A percentile compares a stretch with the other conserved stretches of the same genome.
Conservation (phyloP, 371 early-diverging fungal genomes). For the Mucor ambiguus region DNA sequence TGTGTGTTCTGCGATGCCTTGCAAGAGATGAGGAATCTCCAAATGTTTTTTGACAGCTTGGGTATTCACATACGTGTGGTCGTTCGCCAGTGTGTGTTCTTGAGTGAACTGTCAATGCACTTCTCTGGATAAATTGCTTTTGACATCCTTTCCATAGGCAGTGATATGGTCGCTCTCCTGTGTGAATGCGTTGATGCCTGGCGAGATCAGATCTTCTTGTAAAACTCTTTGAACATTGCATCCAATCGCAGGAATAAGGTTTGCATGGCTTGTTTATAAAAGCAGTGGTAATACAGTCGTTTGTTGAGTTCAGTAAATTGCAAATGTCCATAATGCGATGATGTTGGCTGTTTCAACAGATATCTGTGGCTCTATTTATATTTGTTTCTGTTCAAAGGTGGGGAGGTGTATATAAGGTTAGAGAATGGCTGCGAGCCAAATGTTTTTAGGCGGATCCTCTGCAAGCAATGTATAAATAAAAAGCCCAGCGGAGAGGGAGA, state of each 20-base stretch:
- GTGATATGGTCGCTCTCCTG: constrained; percentile 80
- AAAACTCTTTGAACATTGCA: constrained; percentile 65
- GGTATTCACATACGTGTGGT: constrained; percentile 73
- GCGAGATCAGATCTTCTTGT: constrained; percentile 82
- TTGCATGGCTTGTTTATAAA: neutral
- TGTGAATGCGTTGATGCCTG: constrained; percentile 86
- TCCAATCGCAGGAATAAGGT: constrained; percentile 53
- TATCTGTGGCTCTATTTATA: neutral
- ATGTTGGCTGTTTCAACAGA: neutral
- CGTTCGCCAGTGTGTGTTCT: constrained; percentile 81
- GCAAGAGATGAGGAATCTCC: constrained; percentile 54
- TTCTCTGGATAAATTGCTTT: constrained; percentile 78
- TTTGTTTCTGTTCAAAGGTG: neutral
- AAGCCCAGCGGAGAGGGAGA: neutral
- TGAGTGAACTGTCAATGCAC: constrained; percentile 76
- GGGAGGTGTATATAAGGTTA: neutral
- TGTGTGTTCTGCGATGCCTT: constrained; percentile 45
- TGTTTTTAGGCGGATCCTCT: neutral
- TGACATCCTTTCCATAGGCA: constrained; percentile 65
- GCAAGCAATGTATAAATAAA: neutral
- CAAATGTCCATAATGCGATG: neutral
- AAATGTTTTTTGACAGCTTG: constrained; percentile 62
- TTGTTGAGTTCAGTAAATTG: neutral
- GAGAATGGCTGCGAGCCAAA: neutral
- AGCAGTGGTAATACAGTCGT: neutral